Base-by-base conservation (phyloP, 2,329 filamentous ascomycete species). In the Aspergillus brasiliensis region DNA sequence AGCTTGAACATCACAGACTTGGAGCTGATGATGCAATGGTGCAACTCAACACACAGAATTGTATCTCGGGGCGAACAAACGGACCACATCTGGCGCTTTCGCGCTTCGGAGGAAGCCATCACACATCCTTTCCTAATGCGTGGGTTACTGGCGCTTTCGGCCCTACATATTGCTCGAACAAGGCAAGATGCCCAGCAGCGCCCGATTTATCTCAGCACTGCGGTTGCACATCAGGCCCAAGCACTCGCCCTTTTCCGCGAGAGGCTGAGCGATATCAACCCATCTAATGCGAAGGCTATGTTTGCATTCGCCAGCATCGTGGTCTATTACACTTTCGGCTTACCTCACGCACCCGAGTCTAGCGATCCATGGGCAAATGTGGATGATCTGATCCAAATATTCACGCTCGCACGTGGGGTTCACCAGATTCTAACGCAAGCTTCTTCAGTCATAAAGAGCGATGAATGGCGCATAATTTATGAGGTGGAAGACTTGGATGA, bases 1-100 rank as follows among this genome's bases (percentile, higher is more conserved):
- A 65, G 77, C 34, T 67, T 82, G 8, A 80, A 81, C 57, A 64
- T 82, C 21, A 71, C 78, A 46, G 77, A 82, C 59, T 67, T 77
- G 51, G 81, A 80, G 64, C 73, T 80, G 25, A 78, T 77, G 63
- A 71, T 75, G 65, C 73, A 75, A 17, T 75, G 74, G 74, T 74
- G 71, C 54, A 75, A 73, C 56, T 60, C 71, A 10, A 78, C 76
- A 4, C 74, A 76, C 51, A 58, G 57, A 37, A 63, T 64, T 1
- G 54, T 75, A 8, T 67, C 70, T 2, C 73, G 73, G 10, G 66
- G 66, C 49, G 67, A 70, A 17, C 60, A 47, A 13, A 75, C 71
- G 2, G 73, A 77, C 51, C 61, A 62, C 10, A 71, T 77, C 58
- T 77, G 74, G 74, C 71, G 70, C 17, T 62, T 57, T 11, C 46